Evolutionary conservation across 129 eudicot genomes (phyloP), one percentile per base, ranked within the genome.

Genomic region (Flaveria robusta): DNA sequence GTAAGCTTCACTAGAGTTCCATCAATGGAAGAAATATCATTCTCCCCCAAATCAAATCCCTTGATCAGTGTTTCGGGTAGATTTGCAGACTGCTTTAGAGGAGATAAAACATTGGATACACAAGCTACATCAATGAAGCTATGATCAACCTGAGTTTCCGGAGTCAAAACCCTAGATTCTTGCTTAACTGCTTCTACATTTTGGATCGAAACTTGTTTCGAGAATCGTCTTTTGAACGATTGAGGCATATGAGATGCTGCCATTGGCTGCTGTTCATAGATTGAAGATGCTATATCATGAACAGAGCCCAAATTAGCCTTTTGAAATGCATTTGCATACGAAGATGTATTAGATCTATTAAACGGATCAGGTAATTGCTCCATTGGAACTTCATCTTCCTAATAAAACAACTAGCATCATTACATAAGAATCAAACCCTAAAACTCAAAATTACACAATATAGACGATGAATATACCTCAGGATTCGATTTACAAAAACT

Each of bases 361-460:
- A 90, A 86, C 52, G 91, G 90, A 16, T 66, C 85, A 3, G 98
- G 98, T 24, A 92, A 77, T 23, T 24, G 52, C 72, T 76, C 96
- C 75, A 84, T 90, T 3, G 93, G 96, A 76, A 92, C 84, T 20
- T 92, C 96, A 77, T 83, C 90, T 29, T 71, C 89, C 96, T 92
- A 74, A 59, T 66, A 8, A 29, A 66, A 20, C 72, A 66, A 45
- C n/a, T 58, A 26, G 45, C 29, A 13, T 51, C 74, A 27, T 66
- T 27, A 73, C 34, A 37, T 10, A 58, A 54, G 19, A 71, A 29
- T 50, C 34, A 12, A 43, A 68, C 2, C 7, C 55, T 49, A 49
- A 47, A 13, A 66, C 7, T 22, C 46, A 56, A 24, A 31, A 76
- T 19, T 12, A 54, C 9, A 23, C 46, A 76, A 37, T 1, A 29